These are phyloP conservation scores for Thielaviopsis euricoi DNA, from an alignment of 2,329 filamentous ascomycete species.

Conservation along the genomic window DNA sequence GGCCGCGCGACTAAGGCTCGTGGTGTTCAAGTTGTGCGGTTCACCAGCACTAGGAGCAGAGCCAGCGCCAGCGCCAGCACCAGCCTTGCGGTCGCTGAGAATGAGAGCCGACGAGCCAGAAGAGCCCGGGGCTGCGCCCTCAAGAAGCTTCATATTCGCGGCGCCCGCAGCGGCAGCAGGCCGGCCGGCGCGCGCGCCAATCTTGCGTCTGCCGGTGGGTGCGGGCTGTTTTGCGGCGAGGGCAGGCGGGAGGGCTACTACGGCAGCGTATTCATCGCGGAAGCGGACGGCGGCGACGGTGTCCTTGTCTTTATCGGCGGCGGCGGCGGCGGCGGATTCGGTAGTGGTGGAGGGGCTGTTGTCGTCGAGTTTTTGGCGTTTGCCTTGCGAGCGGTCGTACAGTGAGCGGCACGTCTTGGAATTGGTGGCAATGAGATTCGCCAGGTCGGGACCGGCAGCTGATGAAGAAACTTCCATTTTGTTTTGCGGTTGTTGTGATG, in stretches of 20 bases:
- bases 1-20: constrained; percentile 17
- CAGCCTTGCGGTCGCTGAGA: background rate
- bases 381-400: constrained; percentile 16
- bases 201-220: constrained; percentile 6
- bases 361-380: constrained; percentile 24
- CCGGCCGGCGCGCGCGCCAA: background rate
- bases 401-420: constrained; percentile 9
- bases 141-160: constrained; percentile 21
- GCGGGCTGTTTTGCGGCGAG: constrained; percentile 64
- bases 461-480: constrained; percentile 7
- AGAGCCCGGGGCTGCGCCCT: constrained; percentile 28
- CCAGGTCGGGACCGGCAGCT: constrained; percentile 3
- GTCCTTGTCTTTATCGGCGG: constrained; percentile 16
- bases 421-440: constrained; percentile 11
- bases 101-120: background rate
- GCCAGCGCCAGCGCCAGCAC: constrained; percentile 1
- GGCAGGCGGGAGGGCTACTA: constrained; percentile 59
- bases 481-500: background rate
- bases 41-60: constrained; percentile 11
- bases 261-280: constrained; percentile 58
- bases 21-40: constrained; percentile 8
- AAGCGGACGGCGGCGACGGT: constrained; percentile 32
- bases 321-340: background rate
- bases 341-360: constrained; percentile 17
- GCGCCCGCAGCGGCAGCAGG: constrained; percentile 19